Evolutionary conservation across 805 yeast genomes (phyloP), one percentile per base, ranked within the genome.

Genomic region (Danielozyma ontarioensis): DNA sequence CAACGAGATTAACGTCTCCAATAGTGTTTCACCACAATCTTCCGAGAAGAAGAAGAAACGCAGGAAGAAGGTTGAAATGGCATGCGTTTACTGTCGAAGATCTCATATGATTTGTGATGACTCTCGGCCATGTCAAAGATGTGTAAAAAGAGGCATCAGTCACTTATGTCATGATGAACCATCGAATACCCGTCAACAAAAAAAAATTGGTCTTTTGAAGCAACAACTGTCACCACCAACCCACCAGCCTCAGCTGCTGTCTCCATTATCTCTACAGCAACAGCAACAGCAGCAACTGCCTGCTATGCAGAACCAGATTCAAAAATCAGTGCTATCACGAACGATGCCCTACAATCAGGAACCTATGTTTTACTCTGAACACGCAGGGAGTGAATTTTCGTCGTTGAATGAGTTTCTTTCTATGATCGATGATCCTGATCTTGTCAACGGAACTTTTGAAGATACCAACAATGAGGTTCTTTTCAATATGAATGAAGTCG

Each of bases 51-150:
- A 35, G 15, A 46, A 45, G 34, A 50, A 48, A 30, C 59, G 74
- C 34, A 74, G 69, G 55, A 62, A 72, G 49, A 76, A 78, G 48
- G 76, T 73, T 11, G 73, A 65, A 14, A 63, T 71, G 31, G 95
- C 97, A 0, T 89, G 97, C 60, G 83, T 89, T 1, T 89, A 84
- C 51, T 89, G 97, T 54, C 74, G 96, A 25, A 67, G 97, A 34
- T 85, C 96, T 0, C 97, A 89, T 55, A 85, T 89, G 89, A 83
- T 87, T 19, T 89, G 97, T 60, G 95, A 88, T 55, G 82, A 79
- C 27, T 64, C 75, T 13, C 58, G 86, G 48, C 78, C 93, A 5
- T 85, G 95, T 50, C 74, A 78, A 32, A 68, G 96, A 27, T 89
- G 97, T 58, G 68, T 89, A 7, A 85, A 83, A 56, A 67, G 97